Percentiles rank a stretch among this genome's conserved stretches.
Evolutionary conservation across 2,329 filamentous ascomycete genomes (phyloP).

Genomic region (Ophiostoma triangulosporum): DNA sequence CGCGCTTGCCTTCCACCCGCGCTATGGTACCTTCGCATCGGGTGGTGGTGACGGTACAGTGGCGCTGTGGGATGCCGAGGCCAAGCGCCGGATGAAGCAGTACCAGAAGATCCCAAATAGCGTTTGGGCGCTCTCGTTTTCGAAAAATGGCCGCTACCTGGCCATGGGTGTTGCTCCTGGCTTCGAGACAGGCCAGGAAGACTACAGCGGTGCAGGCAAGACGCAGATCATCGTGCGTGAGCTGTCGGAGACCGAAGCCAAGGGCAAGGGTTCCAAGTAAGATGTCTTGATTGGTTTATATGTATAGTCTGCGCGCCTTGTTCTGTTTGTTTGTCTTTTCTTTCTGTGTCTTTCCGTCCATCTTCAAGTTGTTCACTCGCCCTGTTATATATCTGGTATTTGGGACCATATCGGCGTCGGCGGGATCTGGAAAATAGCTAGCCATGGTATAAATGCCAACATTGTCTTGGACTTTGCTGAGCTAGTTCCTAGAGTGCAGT

Average conservation of each 20-base stretch:
- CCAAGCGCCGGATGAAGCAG: constrained; percentile 78
- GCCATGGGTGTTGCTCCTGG: constrained; percentile 74
- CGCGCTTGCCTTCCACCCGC: constrained; percentile 74
- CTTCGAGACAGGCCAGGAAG: constrained; percentile 76
- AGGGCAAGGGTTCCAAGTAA: constrained; percentile 64
- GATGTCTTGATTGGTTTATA: not conserved
- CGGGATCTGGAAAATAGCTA: constrained; percentile 5
- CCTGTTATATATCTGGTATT: constrained; percentile 1
- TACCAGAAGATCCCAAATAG: constrained; percentile 75
- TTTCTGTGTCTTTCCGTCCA: not conserved
- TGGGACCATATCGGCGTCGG: constrained; percentile 6
- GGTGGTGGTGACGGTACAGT: constrained; percentile 85
- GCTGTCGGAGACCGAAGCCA: constrained; percentile 75
- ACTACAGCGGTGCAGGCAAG: constrained; percentile 57
- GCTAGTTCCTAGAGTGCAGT: not conserved
- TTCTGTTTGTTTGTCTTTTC: not conserved
- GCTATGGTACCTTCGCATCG: constrained; percentile 73
- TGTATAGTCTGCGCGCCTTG: not conserved
- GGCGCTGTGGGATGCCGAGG: constrained; percentile 84
- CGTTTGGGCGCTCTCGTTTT: constrained; percentile 67
- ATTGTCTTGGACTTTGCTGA: not conserved
- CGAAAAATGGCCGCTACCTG: constrained; percentile 59
- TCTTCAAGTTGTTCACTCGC: not conserved
- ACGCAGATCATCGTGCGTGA: constrained; percentile 72
- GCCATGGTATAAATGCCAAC: not conserved